phyloP scores from a whole-genome alignment of 1,284 basidiomycete genomes.

The Earliella scabrosa region DNA sequence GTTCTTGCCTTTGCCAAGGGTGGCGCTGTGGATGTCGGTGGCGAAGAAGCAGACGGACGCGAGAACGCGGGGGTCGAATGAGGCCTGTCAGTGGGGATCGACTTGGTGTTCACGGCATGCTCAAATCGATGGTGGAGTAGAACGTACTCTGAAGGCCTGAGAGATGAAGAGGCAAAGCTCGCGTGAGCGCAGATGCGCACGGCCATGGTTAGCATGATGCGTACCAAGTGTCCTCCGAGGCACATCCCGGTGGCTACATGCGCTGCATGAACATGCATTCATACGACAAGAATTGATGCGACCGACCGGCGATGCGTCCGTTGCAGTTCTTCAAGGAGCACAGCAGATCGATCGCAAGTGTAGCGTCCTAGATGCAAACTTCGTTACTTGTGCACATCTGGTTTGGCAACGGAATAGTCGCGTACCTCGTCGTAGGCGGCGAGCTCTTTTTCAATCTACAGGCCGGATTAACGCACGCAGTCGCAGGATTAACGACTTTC shows the following conservation, averaged over 20 bases:
- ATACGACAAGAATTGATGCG: background rate
- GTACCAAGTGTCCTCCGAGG: constrained; percentile 81
- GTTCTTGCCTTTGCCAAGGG: constrained; percentile 83
- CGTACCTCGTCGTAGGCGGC: constrained; percentile 83
- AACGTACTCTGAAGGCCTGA: constrained; percentile 59
- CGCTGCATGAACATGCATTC: background rate
- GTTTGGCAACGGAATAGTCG: background rate
- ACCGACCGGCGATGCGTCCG: constrained; percentile 82
- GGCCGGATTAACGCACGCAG: too few relatives aligned
- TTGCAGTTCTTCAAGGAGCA: constrained; percentile 80
- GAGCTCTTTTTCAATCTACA: constrained; percentile 82
- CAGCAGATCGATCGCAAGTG: constrained; percentile 76
- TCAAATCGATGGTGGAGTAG: too few relatives aligned
- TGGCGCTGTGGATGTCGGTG: constrained; percentile 86
- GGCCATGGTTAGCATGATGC: constrained; percentile 29
- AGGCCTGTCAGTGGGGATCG: constrained; percentile 57
- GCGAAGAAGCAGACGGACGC: constrained; percentile 92
- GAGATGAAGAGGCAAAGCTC: background rate
- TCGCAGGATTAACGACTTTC: too few relatives aligned
- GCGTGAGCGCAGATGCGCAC: background rate
- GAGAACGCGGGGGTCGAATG: constrained; percentile 85
- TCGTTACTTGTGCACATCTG: background rate
- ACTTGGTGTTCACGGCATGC: too few relatives aligned
- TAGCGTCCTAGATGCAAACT: constrained; percentile 63
- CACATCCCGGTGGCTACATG: constrained; percentile 81